phyloP scores from a whole-genome alignment of 768 basidiomycete species.

The Pisolithus microcarpus region DNA sequence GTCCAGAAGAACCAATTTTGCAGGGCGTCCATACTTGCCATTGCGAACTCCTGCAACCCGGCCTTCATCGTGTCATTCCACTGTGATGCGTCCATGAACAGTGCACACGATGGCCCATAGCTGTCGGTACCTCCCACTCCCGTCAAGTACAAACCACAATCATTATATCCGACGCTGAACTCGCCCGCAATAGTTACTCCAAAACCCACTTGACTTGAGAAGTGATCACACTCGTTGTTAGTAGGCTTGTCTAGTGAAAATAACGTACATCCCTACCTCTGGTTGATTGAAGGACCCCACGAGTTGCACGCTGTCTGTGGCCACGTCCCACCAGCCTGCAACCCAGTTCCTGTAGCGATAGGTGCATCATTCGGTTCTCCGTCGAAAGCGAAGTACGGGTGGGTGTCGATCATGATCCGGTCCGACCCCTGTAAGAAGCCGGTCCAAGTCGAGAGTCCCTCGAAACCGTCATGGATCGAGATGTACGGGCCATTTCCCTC shows the following conservation, averaged over 20 bases:
- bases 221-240: not conserved
- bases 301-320: conserved; percentile 43
- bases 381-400: conserved; percentile 62
- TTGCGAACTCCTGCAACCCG: conserved; percentile 44
- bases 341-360: conserved; percentile 26
- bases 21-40: conserved; percentile 60
- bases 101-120: conserved; percentile 30
- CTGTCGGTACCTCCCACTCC: conserved; percentile 23
- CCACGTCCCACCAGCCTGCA: conserved; percentile 39
- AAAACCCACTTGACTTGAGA: conserved; percentile 43
- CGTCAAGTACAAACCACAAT: conserved; percentile 51
- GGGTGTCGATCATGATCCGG: conserved; percentile 55
- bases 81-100: conserved; percentile 42
- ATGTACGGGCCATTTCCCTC: conserved; percentile 53
- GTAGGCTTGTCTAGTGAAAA: not conserved
- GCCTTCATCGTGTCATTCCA: conserved; percentile 48
- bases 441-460: conserved; percentile 37
- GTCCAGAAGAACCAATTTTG: conserved; percentile 74
- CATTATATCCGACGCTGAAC: conserved; percentile 61
- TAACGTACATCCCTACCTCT: conserved; percentile 22
- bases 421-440: conserved; percentile 53
- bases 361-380: conserved; percentile 28
- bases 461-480: conserved; percentile 60
- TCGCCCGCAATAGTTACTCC: conserved; percentile 75
- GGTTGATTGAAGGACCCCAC: conserved; percentile 55